These are phyloP conservation scores for Tetrahymena thermophila DNA, from an alignment of 73 alveolate genomes.

Conservation along the genomic window DNA sequence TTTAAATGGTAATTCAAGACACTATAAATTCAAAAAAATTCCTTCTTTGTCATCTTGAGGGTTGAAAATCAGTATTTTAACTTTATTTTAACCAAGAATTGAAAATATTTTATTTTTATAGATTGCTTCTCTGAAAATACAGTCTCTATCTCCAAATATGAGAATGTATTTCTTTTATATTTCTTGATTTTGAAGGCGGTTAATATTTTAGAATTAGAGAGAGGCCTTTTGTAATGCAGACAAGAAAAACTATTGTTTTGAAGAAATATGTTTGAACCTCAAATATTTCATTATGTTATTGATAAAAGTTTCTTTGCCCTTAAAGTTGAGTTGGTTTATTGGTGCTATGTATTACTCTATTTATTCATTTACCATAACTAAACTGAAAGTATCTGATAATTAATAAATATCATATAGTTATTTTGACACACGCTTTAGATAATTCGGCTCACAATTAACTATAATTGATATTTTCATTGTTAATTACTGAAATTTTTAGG, in stretches of 20 bases:
- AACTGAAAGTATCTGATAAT: neutral
- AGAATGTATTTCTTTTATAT: neutral
- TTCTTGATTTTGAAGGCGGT: neutral
- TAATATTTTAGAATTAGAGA: neutral
- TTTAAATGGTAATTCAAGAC: neutral
- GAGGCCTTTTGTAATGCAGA: neutral
- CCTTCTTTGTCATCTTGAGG: neutral
- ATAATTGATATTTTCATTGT: neutral
- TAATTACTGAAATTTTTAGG: neutral
- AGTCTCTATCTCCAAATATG: neutral
- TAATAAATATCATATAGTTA: neutral
- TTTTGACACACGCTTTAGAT: neutral
- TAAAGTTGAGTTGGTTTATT: neutral
- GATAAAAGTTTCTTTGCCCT: neutral
- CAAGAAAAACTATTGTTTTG: neutral
- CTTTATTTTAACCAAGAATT: neutral
- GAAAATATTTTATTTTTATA: neutral
- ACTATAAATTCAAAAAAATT: neutral
- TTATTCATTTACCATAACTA: neutral
- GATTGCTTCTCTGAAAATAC: neutral
- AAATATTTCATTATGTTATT: neutral
- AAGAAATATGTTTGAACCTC: neutral
- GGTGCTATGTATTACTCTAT: neutral
- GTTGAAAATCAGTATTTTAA: neutral
- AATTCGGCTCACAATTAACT: neutral